Base-by-base conservation (phyloP, 1,284 basidiomycete species). In the Moniliophthora roreri region DNA sequence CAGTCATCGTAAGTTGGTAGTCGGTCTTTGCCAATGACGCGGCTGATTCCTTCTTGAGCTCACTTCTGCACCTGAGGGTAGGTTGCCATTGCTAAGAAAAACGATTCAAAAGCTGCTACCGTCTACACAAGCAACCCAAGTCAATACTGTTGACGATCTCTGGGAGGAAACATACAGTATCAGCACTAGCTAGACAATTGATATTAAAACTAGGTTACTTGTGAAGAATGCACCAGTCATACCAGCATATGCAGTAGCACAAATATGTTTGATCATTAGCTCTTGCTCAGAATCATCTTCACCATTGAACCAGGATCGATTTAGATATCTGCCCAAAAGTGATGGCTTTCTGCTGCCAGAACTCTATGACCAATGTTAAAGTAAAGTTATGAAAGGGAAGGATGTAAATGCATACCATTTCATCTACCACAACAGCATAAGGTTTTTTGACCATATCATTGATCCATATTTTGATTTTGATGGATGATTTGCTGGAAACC, bases 21-120 rank as follows among this genome's bases (percentile, higher is more conserved):
- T 1, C 16, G 15, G 2, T 50, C 42, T 11, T 1, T 37, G 9
- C 48, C 55, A n/a, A 57, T 6, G 16, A 57, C 36, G 5, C 10
- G 35, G 20, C 53, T 52, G 6, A 57, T 21, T 15, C 53, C 42
- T 11, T 40, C 42, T 36, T 53, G 55, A 2, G 55, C 55, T 9
- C 21, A 15, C 1, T n/a, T 34, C 23, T 52, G 51, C 1, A 42
- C 36, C 8, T 47, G 18, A 1, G 55, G 55, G 20, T 46, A 47
- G 5, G 23, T 15, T 15, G 41, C 20, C 49, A 55, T 51, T 20
- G 48, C 48, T 5, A 50, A 40, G 40, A 51, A 2, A 11, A 51
- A 55, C 2, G 40, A 48, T 6, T 9, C 36, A 2, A 55, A 32
- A 15, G 36, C 44, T 11, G 35, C 28, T 7, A 21, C 21, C 0